Base-by-base conservation (phyloP, 2,329 filamentous ascomycete genomes). In the Calycina herbarum region DNA sequence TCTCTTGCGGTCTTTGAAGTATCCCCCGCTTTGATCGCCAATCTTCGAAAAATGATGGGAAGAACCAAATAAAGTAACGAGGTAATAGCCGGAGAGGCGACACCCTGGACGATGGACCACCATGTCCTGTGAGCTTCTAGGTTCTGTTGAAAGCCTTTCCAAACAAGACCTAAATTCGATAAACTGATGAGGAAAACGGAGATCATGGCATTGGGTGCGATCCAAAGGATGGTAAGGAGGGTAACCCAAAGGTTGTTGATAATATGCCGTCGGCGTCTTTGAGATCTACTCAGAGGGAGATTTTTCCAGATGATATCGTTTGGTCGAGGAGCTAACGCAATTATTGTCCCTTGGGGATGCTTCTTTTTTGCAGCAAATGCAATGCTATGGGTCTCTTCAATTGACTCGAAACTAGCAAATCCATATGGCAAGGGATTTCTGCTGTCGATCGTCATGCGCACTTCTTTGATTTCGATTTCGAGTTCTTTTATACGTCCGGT, bases 231-330 rank as follows among this genome's bases (percentile, higher is more conserved):
- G 0, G 94, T 98, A 62, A 99, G 79, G 0, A 94, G 73, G 2
- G 85, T 81, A 54, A 97, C 89, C 93, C 94, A 97, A 64, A 97
- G 77, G 67, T 90, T 90, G 79, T 95, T 96, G 73, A 93, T 83
- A 68, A 94, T 84, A 48, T 89, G 84, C 72, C 90, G 90, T 80
- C 90, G 91, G 68, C 85, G 85, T 62, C 94, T 86, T 0, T 88
- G 85, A 33, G 85, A 81, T 48, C 88, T 88, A 17, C 83, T 86
- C 64, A 98, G 80, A 5, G 87, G 85, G 80, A 99, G 85, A 74
- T 99, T 99, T 76, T 93, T 90, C 95, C 95, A 99, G 70, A 99
- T 96, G 62, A 99, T 86, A 76, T 98, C 94, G 75, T 91, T 93
- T 2, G 95, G 94, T 66, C 88, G 87, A 1, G 95, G 93, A 0